Conservation (phyloP, 345 rosid genomes). For the Ceriops decandra region DNA sequence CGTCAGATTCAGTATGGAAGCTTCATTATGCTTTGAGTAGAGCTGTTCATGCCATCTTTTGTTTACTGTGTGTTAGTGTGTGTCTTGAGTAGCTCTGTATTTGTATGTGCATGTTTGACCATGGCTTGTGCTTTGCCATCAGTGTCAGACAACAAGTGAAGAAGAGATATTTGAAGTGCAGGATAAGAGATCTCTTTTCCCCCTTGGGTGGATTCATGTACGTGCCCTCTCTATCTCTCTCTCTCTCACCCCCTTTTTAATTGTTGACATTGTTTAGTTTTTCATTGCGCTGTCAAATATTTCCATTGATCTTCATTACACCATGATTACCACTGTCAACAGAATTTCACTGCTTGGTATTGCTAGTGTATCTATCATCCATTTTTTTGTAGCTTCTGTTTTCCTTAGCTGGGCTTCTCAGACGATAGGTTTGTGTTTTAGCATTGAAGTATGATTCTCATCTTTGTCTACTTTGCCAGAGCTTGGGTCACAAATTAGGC, state of each 20-base stretch:
- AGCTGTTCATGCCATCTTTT: constrained; percentile 3
- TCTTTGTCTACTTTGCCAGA: background rate
- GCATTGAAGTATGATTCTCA: background rate
- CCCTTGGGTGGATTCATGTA: constrained; percentile 99
- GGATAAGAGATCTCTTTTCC: constrained; percentile 86
- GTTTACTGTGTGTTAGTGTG: background rate
- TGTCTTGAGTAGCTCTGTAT: too few species aligned
- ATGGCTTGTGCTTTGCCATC: constrained; percentile 13
- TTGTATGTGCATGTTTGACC: too few species aligned
- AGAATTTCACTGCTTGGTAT: too few species aligned
- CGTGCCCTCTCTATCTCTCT: constrained; percentile 23
- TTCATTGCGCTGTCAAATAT: background rate
- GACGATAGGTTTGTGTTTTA: too few species aligned
- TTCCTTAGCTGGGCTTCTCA: background rate
- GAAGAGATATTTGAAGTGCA: constrained; percentile 98
- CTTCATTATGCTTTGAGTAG: constrained; percentile 7
- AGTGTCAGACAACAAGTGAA: constrained; percentile 97
- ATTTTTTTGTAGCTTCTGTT: background rate
- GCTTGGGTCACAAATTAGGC: background rate
- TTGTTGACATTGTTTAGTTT: background rate
- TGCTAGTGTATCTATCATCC: too few species aligned
- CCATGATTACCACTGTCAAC: background rate
- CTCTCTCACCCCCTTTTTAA: background rate
- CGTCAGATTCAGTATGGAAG: constrained; percentile 76
- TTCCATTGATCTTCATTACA: background rate